Conservation (phyloP, 179 eudicot species). For the Camellia oleifera region DNA sequence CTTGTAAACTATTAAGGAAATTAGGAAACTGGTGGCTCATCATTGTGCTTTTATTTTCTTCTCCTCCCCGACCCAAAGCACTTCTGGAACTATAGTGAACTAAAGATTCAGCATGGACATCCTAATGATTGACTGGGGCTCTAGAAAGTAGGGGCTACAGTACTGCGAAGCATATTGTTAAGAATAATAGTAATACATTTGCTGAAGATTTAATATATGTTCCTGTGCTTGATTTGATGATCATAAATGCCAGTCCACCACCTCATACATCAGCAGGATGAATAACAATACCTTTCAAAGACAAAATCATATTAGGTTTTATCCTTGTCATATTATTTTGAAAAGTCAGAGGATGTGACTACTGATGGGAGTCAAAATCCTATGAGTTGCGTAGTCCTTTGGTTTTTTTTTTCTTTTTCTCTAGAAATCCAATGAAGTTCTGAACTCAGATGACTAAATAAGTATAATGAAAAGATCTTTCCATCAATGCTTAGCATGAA, state of each 20-base stretch:
- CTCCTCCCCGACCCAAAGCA: neutral
- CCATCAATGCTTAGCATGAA: neutral
- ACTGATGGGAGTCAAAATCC: neutral
- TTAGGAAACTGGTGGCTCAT: neutral
- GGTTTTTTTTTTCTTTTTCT: neutral
- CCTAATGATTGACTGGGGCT: neutral
- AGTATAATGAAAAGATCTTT: neutral
- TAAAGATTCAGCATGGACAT: neutral
- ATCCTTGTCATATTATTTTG: neutral
- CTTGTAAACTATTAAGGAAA: neutral
- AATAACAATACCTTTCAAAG: neutral
- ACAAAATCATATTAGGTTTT: neutral
- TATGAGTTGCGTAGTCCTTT: neutral
- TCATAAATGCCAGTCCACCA: slow-evolving; percentile 1
- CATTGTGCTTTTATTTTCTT: neutral
- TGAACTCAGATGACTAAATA: neutral
- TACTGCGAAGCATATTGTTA: neutral
- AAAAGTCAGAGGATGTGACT: neutral
- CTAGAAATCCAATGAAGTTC: neutral
- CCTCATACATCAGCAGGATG: neutral
- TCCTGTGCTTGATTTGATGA: neutral
- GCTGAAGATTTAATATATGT: neutral
- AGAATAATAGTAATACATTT: neutral
- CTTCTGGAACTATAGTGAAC: neutral
- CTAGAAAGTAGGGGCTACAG: neutral